Evolutionary conservation across 768 basidiomycete genomes (phyloP).

Genomic region (Amanita brunnescens): DNA sequence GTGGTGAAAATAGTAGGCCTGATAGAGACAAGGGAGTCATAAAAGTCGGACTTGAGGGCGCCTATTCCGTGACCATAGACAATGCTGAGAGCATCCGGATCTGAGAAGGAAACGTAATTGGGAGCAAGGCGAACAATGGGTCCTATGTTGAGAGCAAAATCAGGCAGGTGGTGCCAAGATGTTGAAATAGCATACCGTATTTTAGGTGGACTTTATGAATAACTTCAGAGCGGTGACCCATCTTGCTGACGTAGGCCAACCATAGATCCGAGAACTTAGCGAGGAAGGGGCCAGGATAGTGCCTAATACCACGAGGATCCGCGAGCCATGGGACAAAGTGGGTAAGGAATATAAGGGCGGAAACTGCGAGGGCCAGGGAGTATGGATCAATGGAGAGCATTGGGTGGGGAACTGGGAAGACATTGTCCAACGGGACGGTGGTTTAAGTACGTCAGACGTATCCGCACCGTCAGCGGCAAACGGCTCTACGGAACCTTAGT

Average conservation of each 20-base stretch:
- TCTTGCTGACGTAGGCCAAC: conserved; percentile 54
- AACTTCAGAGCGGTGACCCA: conserved; percentile 68
- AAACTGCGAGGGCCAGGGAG: conserved; percentile 19
- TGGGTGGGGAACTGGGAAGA: not conserved
- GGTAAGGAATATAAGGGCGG: conserved; percentile 22
- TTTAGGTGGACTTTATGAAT: conserved; percentile 68
- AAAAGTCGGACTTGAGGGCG: conserved; percentile 72
- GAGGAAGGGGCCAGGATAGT: too few species aligned
- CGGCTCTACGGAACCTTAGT: too few species aligned
- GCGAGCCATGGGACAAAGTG: conserved; percentile 44
- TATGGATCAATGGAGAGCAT: conserved; percentile 21
- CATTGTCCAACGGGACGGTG: not conserved
- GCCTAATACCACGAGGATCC: conserved; percentile 51
- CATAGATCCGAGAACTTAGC: too few species aligned
- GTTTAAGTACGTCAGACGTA: conserved; percentile 5
- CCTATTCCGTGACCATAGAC: conserved; percentile 83
- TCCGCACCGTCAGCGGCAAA: too few species aligned
- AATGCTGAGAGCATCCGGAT: conserved; percentile 65
- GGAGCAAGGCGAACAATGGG: conserved; percentile 61
- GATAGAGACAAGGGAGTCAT: conserved; percentile 73
- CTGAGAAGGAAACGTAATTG: too few species aligned
- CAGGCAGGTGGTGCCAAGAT: too few species aligned
- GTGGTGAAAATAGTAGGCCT: conserved; percentile 70
- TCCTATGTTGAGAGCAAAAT: conserved; percentile 34
- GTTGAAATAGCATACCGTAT: conserved; percentile 54